Conservation (phyloP, 768 basidiomycete genomes). For the Leccinum olivaceopallidum region DNA sequence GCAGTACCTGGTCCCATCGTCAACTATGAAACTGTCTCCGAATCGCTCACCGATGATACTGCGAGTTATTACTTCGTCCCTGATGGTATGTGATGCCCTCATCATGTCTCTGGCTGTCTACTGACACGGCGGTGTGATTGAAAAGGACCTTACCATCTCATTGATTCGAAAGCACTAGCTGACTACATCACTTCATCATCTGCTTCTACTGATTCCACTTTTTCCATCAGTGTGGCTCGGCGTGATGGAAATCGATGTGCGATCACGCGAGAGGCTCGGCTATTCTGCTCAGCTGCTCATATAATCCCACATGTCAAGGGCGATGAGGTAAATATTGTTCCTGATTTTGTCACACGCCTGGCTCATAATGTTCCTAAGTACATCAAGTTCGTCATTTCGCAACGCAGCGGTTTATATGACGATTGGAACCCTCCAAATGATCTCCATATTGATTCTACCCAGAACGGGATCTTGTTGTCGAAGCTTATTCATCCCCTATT, state of each 20-base stretch:
- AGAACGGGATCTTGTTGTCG: not conserved
- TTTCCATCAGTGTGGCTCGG: not conserved
- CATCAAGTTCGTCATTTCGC: not conserved
- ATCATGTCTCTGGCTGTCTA: not conserved
- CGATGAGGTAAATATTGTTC: not conserved
- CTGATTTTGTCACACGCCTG: not conserved
- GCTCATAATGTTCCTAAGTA: not conserved
- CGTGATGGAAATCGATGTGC: not conserved
- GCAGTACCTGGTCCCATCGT: not conserved
- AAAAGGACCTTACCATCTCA: not conserved
- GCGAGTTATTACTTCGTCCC: not conserved
- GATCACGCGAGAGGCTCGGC: not conserved
- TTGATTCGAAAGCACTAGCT: not conserved
- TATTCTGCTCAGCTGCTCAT: not conserved
- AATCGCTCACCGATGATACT: not conserved
- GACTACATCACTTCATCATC: not conserved
- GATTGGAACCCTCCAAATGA: not conserved
- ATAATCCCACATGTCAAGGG: not conserved
- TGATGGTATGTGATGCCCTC: not conserved
- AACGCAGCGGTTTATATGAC: not conserved
- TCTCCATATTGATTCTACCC: not conserved
- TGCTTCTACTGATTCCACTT: not conserved
- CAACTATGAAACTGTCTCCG: not conserved
- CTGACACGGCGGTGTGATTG: not conserved
- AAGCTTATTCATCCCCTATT: not conserved